Percentiles rank a stretch among this genome's conserved stretches.
phyloP scores from a whole-genome alignment of 148 eudicot species.

The Silene uniflora region DNA sequence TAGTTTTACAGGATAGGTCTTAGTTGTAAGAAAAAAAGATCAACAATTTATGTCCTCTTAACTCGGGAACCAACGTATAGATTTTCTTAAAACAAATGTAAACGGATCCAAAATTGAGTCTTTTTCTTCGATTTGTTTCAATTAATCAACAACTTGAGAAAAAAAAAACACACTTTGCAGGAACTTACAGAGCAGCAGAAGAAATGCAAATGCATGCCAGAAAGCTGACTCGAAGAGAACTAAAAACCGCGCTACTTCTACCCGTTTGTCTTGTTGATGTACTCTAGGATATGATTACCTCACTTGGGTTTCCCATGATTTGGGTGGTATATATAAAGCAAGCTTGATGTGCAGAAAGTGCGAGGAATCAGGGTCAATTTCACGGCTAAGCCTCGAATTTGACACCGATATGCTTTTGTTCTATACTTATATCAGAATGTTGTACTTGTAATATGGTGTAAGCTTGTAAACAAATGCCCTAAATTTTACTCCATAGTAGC shows the following conservation, averaged over 20 bases:
- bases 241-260: conserved; percentile 6
- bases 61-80: neutral
- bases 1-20: neutral
- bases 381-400: conserved; percentile 25
- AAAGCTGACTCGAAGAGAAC: conserved; percentile 28
- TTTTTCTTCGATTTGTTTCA: neutral
- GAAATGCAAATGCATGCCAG: conserved; percentile 61
- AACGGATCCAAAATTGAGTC: no score
- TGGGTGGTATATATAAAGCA: conserved; percentile 8
- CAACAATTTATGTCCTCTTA: neutral
- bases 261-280: neutral
- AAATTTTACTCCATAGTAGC: conserved; percentile 4
- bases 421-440: conserved; percentile 18
- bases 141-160: neutral
- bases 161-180: conserved; percentile 33
- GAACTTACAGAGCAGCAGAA: conserved; percentile 81
- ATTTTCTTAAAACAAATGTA: neutral
- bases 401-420: conserved; percentile 3
- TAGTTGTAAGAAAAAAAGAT: neutral
- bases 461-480: conserved; percentile 3
- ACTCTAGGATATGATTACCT: conserved; percentile 10
- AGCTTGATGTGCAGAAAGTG: conserved; percentile 9
- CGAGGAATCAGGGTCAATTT: conserved; percentile 6
- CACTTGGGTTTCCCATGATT: conserved; percentile 15
- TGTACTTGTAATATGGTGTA: conserved; percentile 24